Percentiles rank a stretch among this genome's conserved stretches.
Evolutionary conservation across 2,329 filamentous ascomycete genomes (phyloP).

Genomic region (Rutstroemia sp.): DNA sequence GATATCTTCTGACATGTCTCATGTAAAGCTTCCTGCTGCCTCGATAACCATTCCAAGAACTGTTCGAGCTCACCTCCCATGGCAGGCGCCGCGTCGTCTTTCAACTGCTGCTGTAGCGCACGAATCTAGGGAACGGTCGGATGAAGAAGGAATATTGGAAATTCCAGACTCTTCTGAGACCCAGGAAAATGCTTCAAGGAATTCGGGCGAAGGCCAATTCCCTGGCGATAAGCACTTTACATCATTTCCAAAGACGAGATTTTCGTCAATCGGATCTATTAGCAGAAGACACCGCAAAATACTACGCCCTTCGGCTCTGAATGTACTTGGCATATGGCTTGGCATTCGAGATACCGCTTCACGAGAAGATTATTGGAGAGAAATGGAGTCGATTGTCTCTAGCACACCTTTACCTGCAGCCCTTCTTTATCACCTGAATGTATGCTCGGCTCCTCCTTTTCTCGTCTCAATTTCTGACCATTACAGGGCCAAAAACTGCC

Average conservation of each 20-base stretch:
- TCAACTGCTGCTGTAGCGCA: not conserved
- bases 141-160: too few species aligned
- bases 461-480: not conserved
- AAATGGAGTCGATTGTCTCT: not conserved
- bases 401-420: slow-evolving; percentile 12
- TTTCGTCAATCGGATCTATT: too few species aligned
- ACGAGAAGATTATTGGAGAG: slow-evolving; percentile 11
- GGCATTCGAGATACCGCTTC: slow-evolving; percentile 9
- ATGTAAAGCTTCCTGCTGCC: not conserved
- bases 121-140: not conserved
- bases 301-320: not conserved
- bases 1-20: not conserved
- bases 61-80: not conserved
- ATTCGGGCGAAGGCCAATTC: too few species aligned
- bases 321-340: slow-evolving; percentile 15
- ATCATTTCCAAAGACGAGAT: too few species aligned
- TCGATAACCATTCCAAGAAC: not conserved
- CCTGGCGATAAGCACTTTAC: too few species aligned
- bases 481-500: not conserved
- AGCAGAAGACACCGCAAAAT: not conserved
- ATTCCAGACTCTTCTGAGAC: too few species aligned
- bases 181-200: too few species aligned
- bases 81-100: not conserved
- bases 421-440: slow-evolving; percentile 12
- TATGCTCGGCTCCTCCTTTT: not conserved